phyloP scores from a whole-genome alignment of 2,329 filamentous ascomycete species.

The Penicillium sp. region DNA sequence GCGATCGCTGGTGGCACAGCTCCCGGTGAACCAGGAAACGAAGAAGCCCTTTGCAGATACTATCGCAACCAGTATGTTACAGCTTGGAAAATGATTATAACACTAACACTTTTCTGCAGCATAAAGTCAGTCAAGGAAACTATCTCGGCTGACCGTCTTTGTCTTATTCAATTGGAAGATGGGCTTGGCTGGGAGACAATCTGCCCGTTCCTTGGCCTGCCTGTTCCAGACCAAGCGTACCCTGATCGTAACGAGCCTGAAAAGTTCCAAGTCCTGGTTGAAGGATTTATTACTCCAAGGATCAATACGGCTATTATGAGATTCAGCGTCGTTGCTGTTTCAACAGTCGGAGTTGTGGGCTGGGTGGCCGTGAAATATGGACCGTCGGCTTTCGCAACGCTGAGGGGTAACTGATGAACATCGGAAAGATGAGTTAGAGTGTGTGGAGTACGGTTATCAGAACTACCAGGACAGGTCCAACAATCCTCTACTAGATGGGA shows the following conservation, averaged over 20 bases:
- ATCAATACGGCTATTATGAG: conserved; percentile 14
- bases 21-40: conserved; percentile 16
- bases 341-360: conserved; percentile 13
- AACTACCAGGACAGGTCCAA: no score
- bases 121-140: conserved; percentile 20
- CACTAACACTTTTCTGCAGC: conserved; percentile 1
- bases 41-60: conserved; percentile 11
- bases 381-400: not conserved
- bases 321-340: conserved; percentile 11
- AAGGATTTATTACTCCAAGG: conserved; percentile 12
- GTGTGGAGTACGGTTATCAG: no score
- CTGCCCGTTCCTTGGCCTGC: conserved; percentile 24
- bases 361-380: conserved; percentile 13
- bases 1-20: conserved; percentile 11
- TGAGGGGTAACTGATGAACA: not conserved
- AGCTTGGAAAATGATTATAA: no score
- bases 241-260: conserved; percentile 23
- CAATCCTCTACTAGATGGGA: no score
- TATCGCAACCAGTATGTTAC: conserved; percentile 26
- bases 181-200: conserved; percentile 26
- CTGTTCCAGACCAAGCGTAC: conserved; percentile 21
- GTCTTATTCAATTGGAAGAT: conserved; percentile 22
- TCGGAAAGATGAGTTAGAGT: no score
- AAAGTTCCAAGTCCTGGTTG: conserved; percentile 19
- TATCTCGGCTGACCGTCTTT: conserved; percentile 22